phyloP scores from a whole-genome alignment of 495 filamentous ascomycete genomes.

The Diplogelasinospora grovesii region DNA sequence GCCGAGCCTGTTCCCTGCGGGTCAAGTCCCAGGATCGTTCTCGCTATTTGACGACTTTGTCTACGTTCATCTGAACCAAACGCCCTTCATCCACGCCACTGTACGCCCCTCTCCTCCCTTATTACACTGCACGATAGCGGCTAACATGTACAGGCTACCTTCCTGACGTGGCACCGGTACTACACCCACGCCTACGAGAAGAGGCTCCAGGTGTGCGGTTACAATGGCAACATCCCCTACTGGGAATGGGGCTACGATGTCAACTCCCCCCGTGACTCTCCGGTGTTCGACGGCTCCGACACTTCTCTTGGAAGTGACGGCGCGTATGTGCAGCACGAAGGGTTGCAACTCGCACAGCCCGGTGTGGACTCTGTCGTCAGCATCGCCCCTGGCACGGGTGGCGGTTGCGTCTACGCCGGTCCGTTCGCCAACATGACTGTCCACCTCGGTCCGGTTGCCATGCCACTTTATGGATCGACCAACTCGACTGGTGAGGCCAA shows the following conservation, averaged over 20 bases:
- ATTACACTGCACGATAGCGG: too few relatives aligned
- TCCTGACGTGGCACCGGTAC: slow-evolving; percentile 67
- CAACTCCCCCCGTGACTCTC: slow-evolving; percentile 43
- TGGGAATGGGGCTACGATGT: slow-evolving; percentile 58
- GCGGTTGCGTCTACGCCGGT: slow-evolving; percentile 57
- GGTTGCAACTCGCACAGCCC: slow-evolving; percentile 11
- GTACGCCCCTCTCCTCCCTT: too few relatives aligned
- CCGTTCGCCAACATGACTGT: slow-evolving; percentile 48
- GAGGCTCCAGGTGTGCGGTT: slow-evolving; percentile 64
- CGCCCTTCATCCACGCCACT: slow-evolving; percentile 53
- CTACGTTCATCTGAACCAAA: slow-evolving; percentile 57
- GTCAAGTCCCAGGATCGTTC: slow-evolving; percentile 21
- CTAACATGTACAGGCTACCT: slow-evolving; percentile 40
- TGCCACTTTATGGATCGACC: slow-evolving; percentile 24
- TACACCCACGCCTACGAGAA: slow-evolving; percentile 59
- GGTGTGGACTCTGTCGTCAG: slow-evolving; percentile 1
- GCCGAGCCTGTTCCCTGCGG: slow-evolving; percentile 33
- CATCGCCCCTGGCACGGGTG: slow-evolving; percentile 48
- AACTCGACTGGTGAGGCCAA: slow-evolving; percentile 14
- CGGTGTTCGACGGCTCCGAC: slow-evolving; percentile 55
- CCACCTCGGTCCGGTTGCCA: slow-evolving; percentile 46
- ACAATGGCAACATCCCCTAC: slow-evolving; percentile 43
- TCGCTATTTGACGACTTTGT: slow-evolving; percentile 57
- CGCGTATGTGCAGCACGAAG: slow-evolving; percentile 25
- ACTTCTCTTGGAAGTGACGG: slow-evolving; percentile 59